Evolutionary conservation across 352 stramenopile species (phyloP).

Genomic region (Thalassiosira exigua): DNA sequence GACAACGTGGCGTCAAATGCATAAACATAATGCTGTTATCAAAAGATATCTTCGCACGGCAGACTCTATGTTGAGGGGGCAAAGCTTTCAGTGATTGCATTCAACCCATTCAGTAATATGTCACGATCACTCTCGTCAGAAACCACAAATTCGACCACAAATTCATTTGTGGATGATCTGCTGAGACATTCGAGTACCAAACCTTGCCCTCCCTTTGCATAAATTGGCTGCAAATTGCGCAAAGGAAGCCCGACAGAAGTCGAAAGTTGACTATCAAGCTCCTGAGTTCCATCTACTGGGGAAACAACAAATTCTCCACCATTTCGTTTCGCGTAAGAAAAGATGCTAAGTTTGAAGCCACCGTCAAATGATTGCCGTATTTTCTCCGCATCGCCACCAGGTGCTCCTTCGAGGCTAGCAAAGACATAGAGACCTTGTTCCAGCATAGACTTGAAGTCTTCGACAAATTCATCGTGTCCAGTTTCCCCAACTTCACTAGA

Average conservation of each 20-base stretch:
- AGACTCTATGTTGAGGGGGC: too few relatives aligned
- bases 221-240: conserved; percentile 6
- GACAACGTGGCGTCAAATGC: too few relatives aligned
- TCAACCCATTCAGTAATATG: conserved; percentile 40
- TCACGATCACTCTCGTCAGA: conserved; percentile 50
- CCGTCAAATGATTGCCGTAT: too few relatives aligned
- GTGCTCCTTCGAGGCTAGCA: conserved; percentile 19
- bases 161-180: conserved; percentile 1
- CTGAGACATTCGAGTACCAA: conserved; percentile 42
- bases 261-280: background rate
- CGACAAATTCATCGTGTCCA: conserved; percentile 21
- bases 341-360: conserved; percentile 48
- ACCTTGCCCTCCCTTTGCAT: conserved; percentile 25
- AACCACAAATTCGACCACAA: conserved; percentile 50
- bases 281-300: conserved; percentile 10
- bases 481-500: conserved; percentile 14
- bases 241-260: conserved; percentile 14
- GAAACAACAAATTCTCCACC: conserved; percentile 23
- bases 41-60: too few relatives aligned
- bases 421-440: conserved; percentile 53
- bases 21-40: too few relatives aligned
- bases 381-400: conserved; percentile 10
- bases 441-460: conserved; percentile 50
- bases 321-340: conserved; percentile 53
- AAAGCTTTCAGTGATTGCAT: too few relatives aligned